phyloP scores from a whole-genome alignment of 2,329 filamentous ascomycete species.

The Tolypocladium paradoxum region DNA sequence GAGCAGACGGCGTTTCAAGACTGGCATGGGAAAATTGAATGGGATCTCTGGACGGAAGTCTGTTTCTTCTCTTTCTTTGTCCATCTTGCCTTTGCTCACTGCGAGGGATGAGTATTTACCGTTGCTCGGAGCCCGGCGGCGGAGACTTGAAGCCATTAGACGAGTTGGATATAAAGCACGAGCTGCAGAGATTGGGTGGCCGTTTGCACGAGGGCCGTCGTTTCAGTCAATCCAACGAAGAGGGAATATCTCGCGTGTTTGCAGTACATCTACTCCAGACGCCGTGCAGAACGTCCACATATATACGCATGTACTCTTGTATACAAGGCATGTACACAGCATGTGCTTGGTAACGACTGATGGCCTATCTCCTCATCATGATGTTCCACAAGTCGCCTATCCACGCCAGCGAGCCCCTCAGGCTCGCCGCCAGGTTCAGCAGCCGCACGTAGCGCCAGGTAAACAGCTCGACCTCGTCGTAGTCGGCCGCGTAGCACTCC shows the following conservation, averaged over 20 bases:
- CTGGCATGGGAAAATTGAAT: neutral
- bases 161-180: neutral
- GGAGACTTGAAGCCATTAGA: neutral
- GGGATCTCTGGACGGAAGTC: neutral
- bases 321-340: no score
- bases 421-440: conserved; percentile 37
- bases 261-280: neutral
- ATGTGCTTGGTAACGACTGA: neutral
- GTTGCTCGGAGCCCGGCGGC: neutral
- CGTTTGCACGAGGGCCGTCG: neutral
- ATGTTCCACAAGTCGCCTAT: conserved; percentile 10
- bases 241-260: neutral
- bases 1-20: neutral
- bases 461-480: conserved; percentile 45
- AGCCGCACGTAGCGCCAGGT: conserved; percentile 39
- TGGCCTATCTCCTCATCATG: neutral
- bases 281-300: neutral
- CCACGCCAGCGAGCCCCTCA: conserved; percentile 45
- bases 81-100: neutral
- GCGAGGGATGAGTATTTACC: neutral
- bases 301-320: neutral
- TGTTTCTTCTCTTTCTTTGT: neutral
- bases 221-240: neutral
- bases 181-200: neutral
- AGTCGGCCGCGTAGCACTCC: conserved; percentile 52